These are phyloP conservation scores for Vaucheria bursata DNA, from an alignment of 352 stramenopile species.

Conservation along the genomic window DNA sequence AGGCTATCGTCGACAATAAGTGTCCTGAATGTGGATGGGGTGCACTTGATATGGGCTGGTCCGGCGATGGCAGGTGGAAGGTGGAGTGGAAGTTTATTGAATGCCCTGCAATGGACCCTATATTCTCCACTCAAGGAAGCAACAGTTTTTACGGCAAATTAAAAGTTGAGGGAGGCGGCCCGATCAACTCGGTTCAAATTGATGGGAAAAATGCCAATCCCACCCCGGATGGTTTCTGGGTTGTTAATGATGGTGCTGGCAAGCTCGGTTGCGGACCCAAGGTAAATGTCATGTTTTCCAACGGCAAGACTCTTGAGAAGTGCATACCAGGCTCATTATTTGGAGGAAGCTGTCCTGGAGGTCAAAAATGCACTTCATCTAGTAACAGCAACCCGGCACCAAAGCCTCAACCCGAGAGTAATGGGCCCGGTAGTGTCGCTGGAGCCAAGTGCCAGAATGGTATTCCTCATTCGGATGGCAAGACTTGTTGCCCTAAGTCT, in stretches of 20 bases:
- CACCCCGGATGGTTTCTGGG: not conserved
- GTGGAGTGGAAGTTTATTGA: not conserved
- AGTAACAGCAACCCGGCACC: no score
- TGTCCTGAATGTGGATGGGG: not conserved
- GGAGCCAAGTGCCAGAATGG: not conserved
- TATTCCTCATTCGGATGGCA: not conserved
- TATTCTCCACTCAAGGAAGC: not conserved
- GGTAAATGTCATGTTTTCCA: not conserved
- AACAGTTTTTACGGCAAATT: constrained; percentile 9
- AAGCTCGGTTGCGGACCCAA: not conserved
- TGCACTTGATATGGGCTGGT: not conserved
- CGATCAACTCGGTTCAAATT: not conserved
- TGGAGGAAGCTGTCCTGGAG: not conserved
- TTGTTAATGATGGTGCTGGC: not conserved
- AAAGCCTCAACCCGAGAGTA: no score
- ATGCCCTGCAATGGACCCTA: not conserved
- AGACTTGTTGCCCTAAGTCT: not conserved
- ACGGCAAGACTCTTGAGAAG: not conserved
- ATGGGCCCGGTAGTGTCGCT: no score
- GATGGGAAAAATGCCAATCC: not conserved
- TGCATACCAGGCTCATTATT: not conserved
- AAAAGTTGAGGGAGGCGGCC: constrained; percentile 3
- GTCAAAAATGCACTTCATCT: no score
- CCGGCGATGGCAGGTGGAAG: not conserved
- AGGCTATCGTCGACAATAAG: not conserved